Percentiles rank a stretch among this genome's conserved stretches.
These are phyloP conservation scores for Colletotrichum caudatum DNA, from an alignment of 2,329 filamentous ascomycete species.

Conservation along the genomic window DNA sequence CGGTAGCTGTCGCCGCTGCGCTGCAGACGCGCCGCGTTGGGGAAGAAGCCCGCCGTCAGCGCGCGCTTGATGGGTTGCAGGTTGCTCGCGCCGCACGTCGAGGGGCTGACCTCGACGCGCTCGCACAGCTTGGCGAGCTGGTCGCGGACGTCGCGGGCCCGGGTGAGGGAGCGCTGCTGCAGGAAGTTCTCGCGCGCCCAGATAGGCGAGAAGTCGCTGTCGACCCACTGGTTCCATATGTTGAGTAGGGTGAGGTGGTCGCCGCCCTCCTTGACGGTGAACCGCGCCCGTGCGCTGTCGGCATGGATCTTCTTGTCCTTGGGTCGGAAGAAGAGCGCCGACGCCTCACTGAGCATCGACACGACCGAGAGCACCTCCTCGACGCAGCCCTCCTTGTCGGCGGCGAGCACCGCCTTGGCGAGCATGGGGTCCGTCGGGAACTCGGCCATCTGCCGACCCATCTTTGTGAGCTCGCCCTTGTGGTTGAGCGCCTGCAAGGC, in stretches of 20 bases:
- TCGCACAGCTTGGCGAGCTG: constrained; percentile 94
- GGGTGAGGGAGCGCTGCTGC: constrained; percentile 88
- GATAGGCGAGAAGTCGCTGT: constrained; percentile 86
- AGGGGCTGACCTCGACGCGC: constrained; percentile 84
- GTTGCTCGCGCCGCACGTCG: constrained; percentile 77
- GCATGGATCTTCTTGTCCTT: constrained; percentile 98
- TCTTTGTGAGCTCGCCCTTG: constrained; percentile 87
- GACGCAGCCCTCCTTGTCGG: constrained; percentile 91
- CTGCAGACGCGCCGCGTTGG: constrained; percentile 87
- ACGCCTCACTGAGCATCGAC: constrained; percentile 92
- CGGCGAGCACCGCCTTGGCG: constrained; percentile 87
- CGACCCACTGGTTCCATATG: constrained; percentile 95
- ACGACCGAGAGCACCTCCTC: constrained; percentile 94
- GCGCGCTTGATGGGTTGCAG: constrained; percentile 86
- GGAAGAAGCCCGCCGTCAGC: constrained; percentile 92
- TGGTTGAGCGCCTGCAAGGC: constrained; percentile 90
- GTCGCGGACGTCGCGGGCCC: constrained; percentile 91
- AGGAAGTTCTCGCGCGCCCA: constrained; percentile 96
- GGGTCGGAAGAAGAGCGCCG: constrained; percentile 90
- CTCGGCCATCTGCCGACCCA: constrained; percentile 94
- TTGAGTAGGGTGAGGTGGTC: constrained; percentile 91
- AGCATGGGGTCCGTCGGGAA: constrained; percentile 95
- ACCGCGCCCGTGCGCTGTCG: constrained; percentile 88
- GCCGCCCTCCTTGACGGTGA: constrained; percentile 90
- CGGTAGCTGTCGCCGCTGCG: constrained; percentile 88